Conservation (phyloP, 129 eudicot species). For the Pseudognaphalium luteoalbum region DNA sequence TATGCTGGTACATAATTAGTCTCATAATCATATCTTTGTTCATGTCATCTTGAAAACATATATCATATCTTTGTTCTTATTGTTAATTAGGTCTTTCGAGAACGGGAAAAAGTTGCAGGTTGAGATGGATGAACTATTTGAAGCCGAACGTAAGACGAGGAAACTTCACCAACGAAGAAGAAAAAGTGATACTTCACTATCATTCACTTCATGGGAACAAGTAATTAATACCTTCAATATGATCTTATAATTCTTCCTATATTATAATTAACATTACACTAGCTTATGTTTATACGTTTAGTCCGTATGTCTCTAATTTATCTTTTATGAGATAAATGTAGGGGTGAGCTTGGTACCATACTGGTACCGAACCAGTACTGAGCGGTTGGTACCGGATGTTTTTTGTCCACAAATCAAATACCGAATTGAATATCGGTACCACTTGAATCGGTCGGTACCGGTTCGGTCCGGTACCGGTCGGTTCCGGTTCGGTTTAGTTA, state of each 20-base stretch:
- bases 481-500: too few relatives aligned
- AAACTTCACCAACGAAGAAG: constrained; percentile 31
- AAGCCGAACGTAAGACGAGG: constrained; percentile 33
- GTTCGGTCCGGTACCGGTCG: too few relatives aligned
- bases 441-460: too few relatives aligned
- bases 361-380: too few relatives aligned
- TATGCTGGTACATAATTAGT: constrained; percentile 24
- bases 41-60: too few relatives aligned
- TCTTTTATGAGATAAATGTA: too few relatives aligned
- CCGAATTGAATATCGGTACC: too few relatives aligned
- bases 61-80: too few relatives aligned
- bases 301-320: neutral
- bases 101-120: constrained; percentile 41
- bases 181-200: constrained; percentile 6
- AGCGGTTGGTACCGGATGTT: too few relatives aligned
- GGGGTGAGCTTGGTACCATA: too few relatives aligned
- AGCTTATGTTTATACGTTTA: neutral
- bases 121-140: constrained; percentile 40
- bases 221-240: constrained; percentile 22
- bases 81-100: constrained; percentile 29
- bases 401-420: too few relatives aligned
- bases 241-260: neutral
- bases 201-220: constrained; percentile 29
- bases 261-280: neutral
- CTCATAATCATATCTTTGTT: too few relatives aligned